These are phyloP conservation scores for Xerocomellus amylosporus DNA, from an alignment of 768 basidiomycete genomes.

Conservation along the genomic window DNA sequence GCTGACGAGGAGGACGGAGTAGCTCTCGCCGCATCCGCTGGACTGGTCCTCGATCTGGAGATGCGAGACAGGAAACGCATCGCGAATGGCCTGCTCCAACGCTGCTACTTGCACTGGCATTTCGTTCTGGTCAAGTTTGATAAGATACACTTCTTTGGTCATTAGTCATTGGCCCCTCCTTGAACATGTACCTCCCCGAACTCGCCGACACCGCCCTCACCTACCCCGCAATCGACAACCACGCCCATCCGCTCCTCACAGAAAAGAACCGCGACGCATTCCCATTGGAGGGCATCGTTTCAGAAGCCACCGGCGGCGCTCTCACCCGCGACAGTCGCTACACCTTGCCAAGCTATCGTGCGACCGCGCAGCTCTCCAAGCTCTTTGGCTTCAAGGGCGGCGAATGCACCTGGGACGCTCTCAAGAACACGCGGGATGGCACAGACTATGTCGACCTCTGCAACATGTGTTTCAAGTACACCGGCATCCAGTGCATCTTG, in stretches of 20 bases:
- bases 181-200: constrained; percentile 10
- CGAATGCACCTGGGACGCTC: constrained; percentile 52
- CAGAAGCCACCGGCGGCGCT: constrained; percentile 58
- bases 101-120: constrained; percentile 62
- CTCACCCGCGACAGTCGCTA: constrained; percentile 48
- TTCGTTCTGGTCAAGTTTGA: neutral
- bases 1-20: constrained; percentile 72
- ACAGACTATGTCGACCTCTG: constrained; percentile 59
- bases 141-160: constrained; percentile 1
- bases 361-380: constrained; percentile 51
- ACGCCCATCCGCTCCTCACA: constrained; percentile 69
- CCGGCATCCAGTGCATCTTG: constrained; percentile 64
- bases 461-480: constrained; percentile 47
- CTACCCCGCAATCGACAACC: constrained; percentile 72
- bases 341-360: constrained; percentile 60
- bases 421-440: constrained; percentile 46
- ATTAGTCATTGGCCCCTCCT: constrained; percentile 8
- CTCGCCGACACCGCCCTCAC: constrained; percentile 18
- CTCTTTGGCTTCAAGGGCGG: constrained; percentile 42
- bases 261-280: constrained; percentile 42
- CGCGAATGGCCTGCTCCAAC: constrained; percentile 62
- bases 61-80: constrained; percentile 60
- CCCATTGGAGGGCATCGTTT: constrained; percentile 62
- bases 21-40: constrained; percentile 79
- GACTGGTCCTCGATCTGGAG: constrained; percentile 77